Percentiles rank a stretch among this genome's conserved stretches.
Evolutionary conservation across 2,329 filamentous ascomycete genomes (phyloP).

Genomic region (Epichloe sibirici): DNA sequence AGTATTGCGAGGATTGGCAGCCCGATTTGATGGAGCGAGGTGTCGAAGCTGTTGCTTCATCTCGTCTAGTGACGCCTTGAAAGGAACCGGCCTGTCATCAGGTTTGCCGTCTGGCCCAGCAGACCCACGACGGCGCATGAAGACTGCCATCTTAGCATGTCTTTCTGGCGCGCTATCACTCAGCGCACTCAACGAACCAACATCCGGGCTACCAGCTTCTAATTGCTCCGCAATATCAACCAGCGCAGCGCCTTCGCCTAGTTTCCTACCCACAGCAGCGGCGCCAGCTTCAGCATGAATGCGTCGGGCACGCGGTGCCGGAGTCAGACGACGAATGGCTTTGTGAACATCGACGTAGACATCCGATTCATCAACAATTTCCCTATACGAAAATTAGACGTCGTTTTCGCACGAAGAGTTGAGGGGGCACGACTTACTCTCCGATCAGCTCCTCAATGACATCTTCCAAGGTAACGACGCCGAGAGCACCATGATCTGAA

Average conservation of each 20-base stretch:
- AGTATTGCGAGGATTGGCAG: slow-evolving; percentile 48
- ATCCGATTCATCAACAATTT: slow-evolving; percentile 98
- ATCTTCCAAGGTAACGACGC: slow-evolving; percentile 92
- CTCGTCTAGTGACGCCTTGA: slow-evolving; percentile 49
- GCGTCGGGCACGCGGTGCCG: slow-evolving; percentile 64
- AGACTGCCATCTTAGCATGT: slow-evolving; percentile 41
- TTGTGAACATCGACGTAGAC: slow-evolving; percentile 98
- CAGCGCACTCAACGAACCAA: slow-evolving; percentile 24
- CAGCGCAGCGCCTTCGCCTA: slow-evolving; percentile 17
- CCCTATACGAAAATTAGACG: slow-evolving; percentile 37
- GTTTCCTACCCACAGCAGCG: slow-evolving; percentile 20
- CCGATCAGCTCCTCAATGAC: slow-evolving; percentile 98
- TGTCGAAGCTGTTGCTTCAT: slow-evolving; percentile 48
- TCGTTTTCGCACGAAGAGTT: background rate
- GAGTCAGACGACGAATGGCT: slow-evolving; percentile 78
- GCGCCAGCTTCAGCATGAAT: slow-evolving; percentile 24
- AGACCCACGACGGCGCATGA: slow-evolving; percentile 48
- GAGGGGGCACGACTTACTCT: slow-evolving; percentile 50
- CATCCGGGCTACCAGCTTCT: slow-evolving; percentile 17
- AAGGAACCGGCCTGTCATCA: slow-evolving; percentile 33
- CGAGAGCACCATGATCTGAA: slow-evolving; percentile 80
- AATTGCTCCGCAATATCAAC: slow-evolving; percentile 31
- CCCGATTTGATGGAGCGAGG: slow-evolving; percentile 55
- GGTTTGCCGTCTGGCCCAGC: slow-evolving; percentile 39
- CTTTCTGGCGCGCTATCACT: slow-evolving; percentile 30